These are phyloP conservation scores for Peniophora sp. DNA, from an alignment of 1,284 basidiomycete genomes.

Conservation along the genomic window DNA sequence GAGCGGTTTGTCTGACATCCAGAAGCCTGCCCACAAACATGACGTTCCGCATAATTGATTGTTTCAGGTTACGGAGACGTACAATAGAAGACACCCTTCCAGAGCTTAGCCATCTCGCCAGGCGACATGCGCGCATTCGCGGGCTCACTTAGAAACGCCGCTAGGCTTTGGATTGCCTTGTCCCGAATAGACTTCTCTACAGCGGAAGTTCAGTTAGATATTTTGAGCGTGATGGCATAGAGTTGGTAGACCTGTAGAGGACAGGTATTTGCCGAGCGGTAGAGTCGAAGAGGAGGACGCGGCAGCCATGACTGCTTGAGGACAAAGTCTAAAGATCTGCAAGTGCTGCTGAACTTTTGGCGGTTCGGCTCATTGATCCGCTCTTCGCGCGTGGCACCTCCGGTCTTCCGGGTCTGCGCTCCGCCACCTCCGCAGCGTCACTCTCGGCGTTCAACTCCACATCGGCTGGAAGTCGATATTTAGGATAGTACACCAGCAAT, in stretches of 20 bases:
- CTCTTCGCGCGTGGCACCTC: background rate
- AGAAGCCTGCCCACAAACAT: conserved; percentile 64
- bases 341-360: background rate
- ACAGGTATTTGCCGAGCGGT: conserved; percentile 84
- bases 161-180: conserved; percentile 75
- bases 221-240: conserved; percentile 8
- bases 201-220: conserved; percentile 17
- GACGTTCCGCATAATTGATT: background rate
- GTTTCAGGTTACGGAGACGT: conserved; percentile 18
- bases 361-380: background rate
- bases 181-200: conserved; percentile 86
- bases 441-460: conserved; percentile 2
- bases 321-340: background rate
- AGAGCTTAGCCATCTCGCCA: conserved; percentile 83
- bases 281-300: conserved; percentile 22
- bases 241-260: conserved; percentile 67
- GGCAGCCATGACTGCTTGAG: conserved; percentile 3
- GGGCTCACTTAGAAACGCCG: conserved; percentile 66
- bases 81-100: conserved; percentile 99
- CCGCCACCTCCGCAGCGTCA: background rate
- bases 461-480: too few species aligned
- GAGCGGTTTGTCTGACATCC: conserved; percentile 99
- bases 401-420: background rate
- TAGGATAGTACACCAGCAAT: conserved; percentile 21
- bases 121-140: conserved; percentile 50